phyloP scores from a whole-genome alignment of 2,329 filamentous ascomycete species.

The Ophiocordyceps robertsii region DNA sequence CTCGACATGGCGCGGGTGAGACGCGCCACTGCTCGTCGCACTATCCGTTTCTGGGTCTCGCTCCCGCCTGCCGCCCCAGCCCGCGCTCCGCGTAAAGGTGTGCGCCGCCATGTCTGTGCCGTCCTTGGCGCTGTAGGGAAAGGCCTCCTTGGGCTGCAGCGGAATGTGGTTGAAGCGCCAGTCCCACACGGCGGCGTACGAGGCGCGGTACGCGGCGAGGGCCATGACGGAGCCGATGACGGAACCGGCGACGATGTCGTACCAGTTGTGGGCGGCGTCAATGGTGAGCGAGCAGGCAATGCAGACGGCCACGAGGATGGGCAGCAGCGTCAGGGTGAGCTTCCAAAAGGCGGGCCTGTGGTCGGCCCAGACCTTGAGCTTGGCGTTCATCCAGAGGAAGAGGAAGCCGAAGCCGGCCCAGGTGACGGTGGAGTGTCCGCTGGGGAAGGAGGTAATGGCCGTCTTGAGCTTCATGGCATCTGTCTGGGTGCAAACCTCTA shows the following conservation, averaged over 20 bases:
- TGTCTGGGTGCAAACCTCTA: constrained; percentile 44
- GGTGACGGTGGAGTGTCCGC: constrained; percentile 52
- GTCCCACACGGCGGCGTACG: constrained; percentile 56
- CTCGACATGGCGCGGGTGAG: background rate
- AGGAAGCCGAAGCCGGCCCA: constrained; percentile 52
- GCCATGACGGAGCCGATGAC: constrained; percentile 51
- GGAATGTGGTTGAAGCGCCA: constrained; percentile 57
- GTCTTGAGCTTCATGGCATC: constrained; percentile 43
- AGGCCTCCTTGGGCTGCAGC: constrained; percentile 23
- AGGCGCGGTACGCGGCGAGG: constrained; percentile 49
- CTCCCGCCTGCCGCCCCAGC: constrained; percentile 10
- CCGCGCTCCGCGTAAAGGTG: constrained; percentile 11
- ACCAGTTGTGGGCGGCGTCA: constrained; percentile 56
- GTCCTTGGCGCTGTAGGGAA: constrained; percentile 2
- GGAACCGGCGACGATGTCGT: constrained; percentile 52
- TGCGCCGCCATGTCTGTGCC: constrained; percentile 7
- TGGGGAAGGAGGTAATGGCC: constrained; percentile 52
- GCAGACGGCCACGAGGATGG: constrained; percentile 45
- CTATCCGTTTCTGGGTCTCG: background rate
- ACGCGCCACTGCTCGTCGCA: background rate
- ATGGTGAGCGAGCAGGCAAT: constrained; percentile 50
- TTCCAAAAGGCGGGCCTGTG: constrained; percentile 58
- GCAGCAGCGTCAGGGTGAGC: constrained; percentile 40
- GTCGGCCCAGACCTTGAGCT: constrained; percentile 56
- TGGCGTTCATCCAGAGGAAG: constrained; percentile 57